Base-by-base conservation (phyloP, 208 protist species). In the Trypanosoma grayi region DNA sequence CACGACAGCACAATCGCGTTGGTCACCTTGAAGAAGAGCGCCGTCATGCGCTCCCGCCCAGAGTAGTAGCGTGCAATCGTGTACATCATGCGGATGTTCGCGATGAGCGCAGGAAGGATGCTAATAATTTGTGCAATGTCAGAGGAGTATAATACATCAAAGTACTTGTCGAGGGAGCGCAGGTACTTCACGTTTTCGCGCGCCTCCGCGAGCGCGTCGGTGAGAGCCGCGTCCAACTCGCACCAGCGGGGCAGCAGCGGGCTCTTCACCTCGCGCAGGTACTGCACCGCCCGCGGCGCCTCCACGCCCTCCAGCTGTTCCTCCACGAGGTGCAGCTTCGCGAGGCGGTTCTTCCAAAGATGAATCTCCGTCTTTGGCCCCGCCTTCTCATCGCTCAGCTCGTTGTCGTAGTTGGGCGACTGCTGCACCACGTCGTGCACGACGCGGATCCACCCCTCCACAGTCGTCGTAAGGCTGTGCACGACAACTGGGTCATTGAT, bases 121-220 rank as follows among this genome's bases (percentile, higher is more conserved):
- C 96, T 97, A 54, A 90, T 89, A 52, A 99, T 98, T 44, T 92
- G 75, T 41, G 73, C 66, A 60, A 98, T 94, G 54, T 89, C 87
- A 54, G 85, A 92, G 22, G 60, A 75, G 81, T 98, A 98, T 40
- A 99, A 83, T 72, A 98, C 96, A 79, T 99, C 94, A 70, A 98
- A 92, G 73, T 98, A 97, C 66, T 95, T 97, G 62, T 98, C 93
- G 45, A 99, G 73, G 13, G 92, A 98, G 37, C 88, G 87, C 55
- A 99, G 84, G 76, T 98, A 99, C 77, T 98, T 97, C 31, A 99
- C 90, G 70, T 99, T 99, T 72, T 99, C 98, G 69, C 98, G 98
- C 11, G 98, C 97, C 87, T 99, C 97, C 36, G 97, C 92, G n/a
- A 96, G 65, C 24, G 84, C 92, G 52, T 99, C 97, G 3, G 93